Percentiles rank a stretch among this genome's conserved stretches.
Evolutionary conservation across 495 filamentous ascomycete genomes (phyloP).

Genomic region (Cudoniella acicularis): DNA sequence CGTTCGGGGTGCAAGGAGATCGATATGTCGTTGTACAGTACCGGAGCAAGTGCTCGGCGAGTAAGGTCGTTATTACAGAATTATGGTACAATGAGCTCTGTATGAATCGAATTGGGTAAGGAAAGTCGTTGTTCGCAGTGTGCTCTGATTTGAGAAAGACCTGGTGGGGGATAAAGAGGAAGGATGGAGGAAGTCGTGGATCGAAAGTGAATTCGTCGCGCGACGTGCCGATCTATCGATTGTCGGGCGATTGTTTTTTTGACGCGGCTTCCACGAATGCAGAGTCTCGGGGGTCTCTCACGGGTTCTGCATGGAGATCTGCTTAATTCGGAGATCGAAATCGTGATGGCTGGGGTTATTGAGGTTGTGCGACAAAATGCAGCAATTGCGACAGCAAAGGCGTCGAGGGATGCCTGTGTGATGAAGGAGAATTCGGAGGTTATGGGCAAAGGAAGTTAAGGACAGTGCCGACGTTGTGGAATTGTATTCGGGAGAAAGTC

Average conservation of each 20-base stretch:
- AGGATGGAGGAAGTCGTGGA: background rate
- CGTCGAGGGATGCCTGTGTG: background rate
- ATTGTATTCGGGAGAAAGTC: background rate
- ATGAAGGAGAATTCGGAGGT: background rate
- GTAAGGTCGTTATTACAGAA: conserved; percentile 7
- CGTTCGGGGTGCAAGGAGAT: background rate
- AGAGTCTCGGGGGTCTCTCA: background rate
- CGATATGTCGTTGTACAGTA: conserved; percentile 4
- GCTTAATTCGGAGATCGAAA: background rate
- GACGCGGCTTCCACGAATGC: background rate
- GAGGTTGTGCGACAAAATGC: background rate
- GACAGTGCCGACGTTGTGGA: background rate
- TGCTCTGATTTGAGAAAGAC: background rate
- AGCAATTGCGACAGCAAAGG: background rate
- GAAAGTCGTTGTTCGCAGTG: conserved; percentile 5
- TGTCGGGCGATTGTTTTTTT: background rate
- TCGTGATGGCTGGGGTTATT: background rate
- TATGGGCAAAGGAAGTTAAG: background rate
- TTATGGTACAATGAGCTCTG: conserved; percentile 10
- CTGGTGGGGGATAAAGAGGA: background rate
- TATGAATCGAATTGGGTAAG: conserved; percentile 9
- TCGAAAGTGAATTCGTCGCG: background rate
- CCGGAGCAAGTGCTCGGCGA: conserved; percentile 7
- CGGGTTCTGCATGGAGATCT: background rate
- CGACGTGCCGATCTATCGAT: background rate